Base-by-base conservation (phyloP, 1,139 yeast species). In the Geotrichum citri-aurantii region DNA sequence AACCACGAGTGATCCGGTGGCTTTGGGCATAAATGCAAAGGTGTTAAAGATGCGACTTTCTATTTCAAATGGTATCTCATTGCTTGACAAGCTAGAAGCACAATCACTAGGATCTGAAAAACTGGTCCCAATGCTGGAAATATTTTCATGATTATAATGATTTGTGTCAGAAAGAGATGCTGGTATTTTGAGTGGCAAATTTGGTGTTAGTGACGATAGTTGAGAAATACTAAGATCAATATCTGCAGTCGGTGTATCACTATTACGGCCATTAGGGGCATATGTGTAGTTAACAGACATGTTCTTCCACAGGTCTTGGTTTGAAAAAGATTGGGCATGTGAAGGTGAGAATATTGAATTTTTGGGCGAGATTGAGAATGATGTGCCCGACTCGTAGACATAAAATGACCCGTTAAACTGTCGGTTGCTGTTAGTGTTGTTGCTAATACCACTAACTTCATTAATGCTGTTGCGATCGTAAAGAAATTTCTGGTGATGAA, bases 41-140 rank as follows among this genome's bases (percentile, higher is more conserved):
- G 59, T 58, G 56, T 63, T 59, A 53, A 60, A 64, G 33, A 64
- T 63, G 47, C 60, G 54, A 54, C 56, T 51, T 27, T 54, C 56
- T 1, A 48, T 14, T 40, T 54, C 56, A n/a, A 37, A 5, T 12
- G 6, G 17, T 37, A 37, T 37, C 42, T 37, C 42, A 37, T n/a
- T 6, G n/a, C 42, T 37, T 37, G 42, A 37, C 6, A 37, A n/a
- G 6, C 7, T 8, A 31, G 24, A 21, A 47, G 44, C 5, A 6
- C 44, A 17, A 27, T 23, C 27, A 49, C 12, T 14, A n/a, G 23
- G 7, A 12, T 6, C 29, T 24, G 33, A 8, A 26, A 24, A 26
- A 24, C 29, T 24, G 14, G 19, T 4, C 42, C 19, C 19, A 6
- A n/a, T 2, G 17, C n/a, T 37, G 2, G 17, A 12, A 1, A n/a